Conservation (phyloP, 2,329 filamentous ascomycete genomes). For the Exophiala sideris region DNA sequence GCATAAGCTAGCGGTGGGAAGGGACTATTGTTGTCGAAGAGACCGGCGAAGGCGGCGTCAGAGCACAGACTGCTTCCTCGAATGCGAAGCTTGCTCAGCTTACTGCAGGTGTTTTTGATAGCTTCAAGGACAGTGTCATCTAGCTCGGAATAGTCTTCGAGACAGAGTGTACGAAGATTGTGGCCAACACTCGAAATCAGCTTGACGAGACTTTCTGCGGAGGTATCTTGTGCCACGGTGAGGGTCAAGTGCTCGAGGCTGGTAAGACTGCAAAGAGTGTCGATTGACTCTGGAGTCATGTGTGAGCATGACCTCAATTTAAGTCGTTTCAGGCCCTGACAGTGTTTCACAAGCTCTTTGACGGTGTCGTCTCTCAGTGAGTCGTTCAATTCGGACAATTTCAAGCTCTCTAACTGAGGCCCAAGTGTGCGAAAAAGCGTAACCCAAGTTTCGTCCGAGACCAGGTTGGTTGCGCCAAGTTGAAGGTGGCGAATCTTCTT, state of each 20-base stretch:
- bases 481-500: constrained; percentile 69
- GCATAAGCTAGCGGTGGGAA: constrained; percentile 68
- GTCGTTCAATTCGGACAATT: constrained; percentile 79
- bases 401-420: constrained; percentile 61
- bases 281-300: constrained; percentile 63
- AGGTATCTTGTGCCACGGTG: constrained; percentile 58
- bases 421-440: constrained; percentile 67
- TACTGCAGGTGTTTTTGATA: constrained; percentile 67
- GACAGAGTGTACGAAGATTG: constrained; percentile 71
- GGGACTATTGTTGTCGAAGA: constrained; percentile 60
- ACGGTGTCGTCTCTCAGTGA: constrained; percentile 73
- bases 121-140: constrained; percentile 68
- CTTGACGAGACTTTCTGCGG: constrained; percentile 56
- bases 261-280: constrained; percentile 59
- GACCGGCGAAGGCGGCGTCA: constrained; percentile 66
- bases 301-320: constrained; percentile 80
- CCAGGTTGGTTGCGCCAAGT: constrained; percentile 78
- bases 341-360: constrained; percentile 58
- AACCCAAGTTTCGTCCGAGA: constrained; percentile 73
- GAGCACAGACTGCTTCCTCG: constrained; percentile 72
- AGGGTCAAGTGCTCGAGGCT: constrained; percentile 73
- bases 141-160: constrained; percentile 62
- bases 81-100: constrained; percentile 74
- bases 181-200: constrained; percentile 62
- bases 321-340: constrained; percentile 67